Conservation (phyloP, 495 filamentous ascomycete genomes). For the Neurospora hispaniola region DNA sequence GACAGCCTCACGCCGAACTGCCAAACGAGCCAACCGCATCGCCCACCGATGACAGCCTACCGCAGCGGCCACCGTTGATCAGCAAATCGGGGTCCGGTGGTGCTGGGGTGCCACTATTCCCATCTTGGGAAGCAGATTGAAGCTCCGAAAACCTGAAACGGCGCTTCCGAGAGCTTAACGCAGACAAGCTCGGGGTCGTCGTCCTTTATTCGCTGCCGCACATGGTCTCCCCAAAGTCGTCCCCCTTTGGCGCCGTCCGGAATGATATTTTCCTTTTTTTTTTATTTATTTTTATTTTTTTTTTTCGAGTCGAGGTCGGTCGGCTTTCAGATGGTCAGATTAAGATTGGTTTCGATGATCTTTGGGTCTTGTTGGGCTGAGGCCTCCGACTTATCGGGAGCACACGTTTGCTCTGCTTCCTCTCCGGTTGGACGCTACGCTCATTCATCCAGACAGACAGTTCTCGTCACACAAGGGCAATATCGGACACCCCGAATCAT, state of each 20-base stretch:
- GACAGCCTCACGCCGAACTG: neutral
- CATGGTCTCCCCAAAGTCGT: neutral
- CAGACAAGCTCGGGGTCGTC: conserved; percentile 2
- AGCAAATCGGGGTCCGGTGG: neutral
- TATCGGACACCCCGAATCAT: neutral
- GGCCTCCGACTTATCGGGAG: neutral
- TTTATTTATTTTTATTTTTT: no score
- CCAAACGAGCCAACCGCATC: conserved; percentile 4
- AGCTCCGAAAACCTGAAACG: conserved; percentile 17
- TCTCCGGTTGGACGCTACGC: neutral
- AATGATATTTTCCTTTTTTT: neutral
- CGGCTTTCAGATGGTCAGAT: neutral
- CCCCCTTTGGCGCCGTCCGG: conserved; percentile 1
- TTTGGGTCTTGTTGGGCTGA: neutral
- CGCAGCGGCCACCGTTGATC: neutral
- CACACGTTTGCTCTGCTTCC: neutral
- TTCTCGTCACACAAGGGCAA: neutral
- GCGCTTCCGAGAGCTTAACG: conserved; percentile 3
- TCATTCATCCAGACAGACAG: neutral
- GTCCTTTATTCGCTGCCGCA: neutral
- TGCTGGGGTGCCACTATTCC: neutral
- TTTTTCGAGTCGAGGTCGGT: neutral
- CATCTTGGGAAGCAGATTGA: neutral
- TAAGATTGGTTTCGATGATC: neutral
- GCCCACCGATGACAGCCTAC: neutral